Percentiles rank a stretch among this genome's conserved stretches.
phyloP scores from a whole-genome alignment of 176 grass and related monocot genomes.

The Oryza brachyantha region DNA sequence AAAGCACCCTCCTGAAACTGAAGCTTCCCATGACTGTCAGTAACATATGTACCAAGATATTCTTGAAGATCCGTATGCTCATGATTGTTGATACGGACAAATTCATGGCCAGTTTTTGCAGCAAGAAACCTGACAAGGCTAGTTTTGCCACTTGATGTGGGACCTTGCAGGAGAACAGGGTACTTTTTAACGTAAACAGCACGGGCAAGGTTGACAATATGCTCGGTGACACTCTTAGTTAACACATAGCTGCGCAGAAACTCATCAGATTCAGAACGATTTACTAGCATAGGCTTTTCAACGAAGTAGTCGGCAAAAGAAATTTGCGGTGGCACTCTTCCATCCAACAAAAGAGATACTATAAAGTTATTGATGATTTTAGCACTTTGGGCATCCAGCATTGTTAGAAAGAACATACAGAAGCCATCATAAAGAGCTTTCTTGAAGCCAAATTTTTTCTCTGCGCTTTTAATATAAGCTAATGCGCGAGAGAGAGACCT shows the following conservation, averaged over 20 bases:
- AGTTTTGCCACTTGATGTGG: slow-evolving; percentile 96
- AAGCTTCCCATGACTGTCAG: slow-evolving; percentile 72
- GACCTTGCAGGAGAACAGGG: slow-evolving; percentile 94
- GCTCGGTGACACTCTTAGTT: slow-evolving; percentile 73
- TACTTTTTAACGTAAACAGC: slow-evolving; percentile 88
- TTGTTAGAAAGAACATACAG: slow-evolving; percentile 98
- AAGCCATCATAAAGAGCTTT: slow-evolving; percentile 97
- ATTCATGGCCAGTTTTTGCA: slow-evolving; percentile 81
- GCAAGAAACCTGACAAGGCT: slow-evolving; percentile 87
- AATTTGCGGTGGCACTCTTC: slow-evolving; percentile 46
- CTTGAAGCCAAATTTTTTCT: slow-evolving; percentile 66
- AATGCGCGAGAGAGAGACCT: slow-evolving; percentile 85
- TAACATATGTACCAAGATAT: slow-evolving; percentile 86
- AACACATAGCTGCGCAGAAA: slow-evolving; percentile 64
- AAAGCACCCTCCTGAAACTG: slow-evolving; percentile 91
- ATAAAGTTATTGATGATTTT: slow-evolving; percentile 78
- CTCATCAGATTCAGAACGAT: slow-evolving; percentile 40
- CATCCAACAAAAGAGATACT: slow-evolving; percentile 52
- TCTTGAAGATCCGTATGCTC: slow-evolving; percentile 99
- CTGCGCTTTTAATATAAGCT: slow-evolving; percentile 59
- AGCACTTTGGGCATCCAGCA: slow-evolving; percentile 74
- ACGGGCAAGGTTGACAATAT: slow-evolving; percentile 80
- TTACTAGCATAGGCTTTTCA: slow-evolving; percentile 31
- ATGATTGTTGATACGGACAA: slow-evolving; percentile 97
- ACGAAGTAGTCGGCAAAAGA: slow-evolving; percentile 56